Evolutionary conservation across 768 basidiomycete species (phyloP).

Genomic region (Agrocybe pediades): DNA sequence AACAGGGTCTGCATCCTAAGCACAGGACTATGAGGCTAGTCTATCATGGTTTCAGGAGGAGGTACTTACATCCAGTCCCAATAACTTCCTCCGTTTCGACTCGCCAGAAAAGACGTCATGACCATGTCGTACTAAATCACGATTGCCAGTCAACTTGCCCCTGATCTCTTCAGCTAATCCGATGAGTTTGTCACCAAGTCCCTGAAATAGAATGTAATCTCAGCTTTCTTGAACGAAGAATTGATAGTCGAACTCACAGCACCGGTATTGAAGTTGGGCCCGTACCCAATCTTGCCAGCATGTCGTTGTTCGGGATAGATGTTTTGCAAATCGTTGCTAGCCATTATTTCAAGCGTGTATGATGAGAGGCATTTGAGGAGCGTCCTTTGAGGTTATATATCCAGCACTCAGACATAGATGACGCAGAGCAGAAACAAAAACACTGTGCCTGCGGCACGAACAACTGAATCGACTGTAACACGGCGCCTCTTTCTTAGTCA

Average conservation of each 20-base stretch:
- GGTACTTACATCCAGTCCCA: conserved; percentile 19
- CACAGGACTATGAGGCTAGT: too few species aligned
- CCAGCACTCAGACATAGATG: conserved; percentile 2
- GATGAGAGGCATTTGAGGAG: background rate
- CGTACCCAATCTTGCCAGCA: conserved; percentile 40
- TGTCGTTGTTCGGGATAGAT: conserved; percentile 38
- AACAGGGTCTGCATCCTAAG: background rate
- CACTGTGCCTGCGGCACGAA: background rate
- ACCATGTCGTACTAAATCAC: conserved; percentile 23
- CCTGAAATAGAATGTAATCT: conserved; percentile 15
- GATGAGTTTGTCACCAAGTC: conserved; percentile 30
- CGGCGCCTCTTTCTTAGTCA: too few species aligned
- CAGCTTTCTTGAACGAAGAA: background rate
- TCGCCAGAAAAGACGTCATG: conserved; percentile 33
- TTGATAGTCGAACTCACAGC: conserved; percentile 23
- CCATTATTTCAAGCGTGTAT: background rate
- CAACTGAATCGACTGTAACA: too few species aligned
- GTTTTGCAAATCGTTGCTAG: conserved; percentile 3
- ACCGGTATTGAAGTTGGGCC: conserved; percentile 31
- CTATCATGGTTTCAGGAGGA: background rate
- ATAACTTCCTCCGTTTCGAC: conserved; percentile 28
- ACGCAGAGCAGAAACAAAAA: background rate
- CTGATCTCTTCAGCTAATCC: conserved; percentile 35
- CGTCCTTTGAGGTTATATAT: background rate
- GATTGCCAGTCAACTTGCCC: conserved; percentile 34